phyloP scores from a whole-genome alignment of 2,329 filamentous ascomycete species.

The Trichoderma atroviride region DNA sequence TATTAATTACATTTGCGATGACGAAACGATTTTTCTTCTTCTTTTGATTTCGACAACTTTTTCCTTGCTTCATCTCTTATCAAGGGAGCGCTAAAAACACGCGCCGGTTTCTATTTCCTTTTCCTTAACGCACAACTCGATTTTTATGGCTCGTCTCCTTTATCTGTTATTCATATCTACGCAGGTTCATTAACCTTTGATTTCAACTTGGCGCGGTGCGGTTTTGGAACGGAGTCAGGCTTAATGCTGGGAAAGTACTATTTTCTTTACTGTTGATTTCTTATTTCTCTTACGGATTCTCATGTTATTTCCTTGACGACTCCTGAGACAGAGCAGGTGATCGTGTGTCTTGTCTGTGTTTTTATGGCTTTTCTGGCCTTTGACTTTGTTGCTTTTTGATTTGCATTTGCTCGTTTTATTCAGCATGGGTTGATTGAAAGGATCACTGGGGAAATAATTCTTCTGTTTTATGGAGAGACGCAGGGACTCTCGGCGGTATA shows the following conservation, averaged over 20 bases:
- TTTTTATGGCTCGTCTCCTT: constrained; percentile 20
- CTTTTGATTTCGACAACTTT: constrained; percentile 32
- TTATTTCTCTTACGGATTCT: constrained; percentile 33
- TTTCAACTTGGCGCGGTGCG: constrained; percentile 15
- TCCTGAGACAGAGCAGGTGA: constrained; percentile 44
- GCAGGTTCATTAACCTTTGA: constrained; percentile 39
- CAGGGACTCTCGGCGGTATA: constrained; percentile 31
- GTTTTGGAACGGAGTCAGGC: constrained; percentile 36
- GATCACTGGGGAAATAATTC: constrained; percentile 35
- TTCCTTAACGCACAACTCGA: constrained; percentile 36
- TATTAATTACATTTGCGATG: constrained; percentile 60
- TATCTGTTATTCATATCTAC: constrained; percentile 9
- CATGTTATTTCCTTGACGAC: constrained; percentile 39
- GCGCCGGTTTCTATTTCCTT: constrained; percentile 28
- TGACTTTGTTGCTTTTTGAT: constrained; percentile 22
- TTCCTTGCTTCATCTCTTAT: constrained; percentile 27
- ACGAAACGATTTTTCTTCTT: constrained; percentile 50
- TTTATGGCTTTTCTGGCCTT: constrained; percentile 25
- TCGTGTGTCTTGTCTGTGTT: constrained; percentile 34
- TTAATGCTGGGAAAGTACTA: constrained; percentile 33
- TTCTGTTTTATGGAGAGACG: constrained; percentile 29
- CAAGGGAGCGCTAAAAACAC: constrained; percentile 29
- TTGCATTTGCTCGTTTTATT: constrained; percentile 18
- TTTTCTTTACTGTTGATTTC: constrained; percentile 6
- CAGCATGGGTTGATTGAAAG: constrained; percentile 32